Conservation (phyloP, 441 rosid species). For the Biscutella laevigata region DNA sequence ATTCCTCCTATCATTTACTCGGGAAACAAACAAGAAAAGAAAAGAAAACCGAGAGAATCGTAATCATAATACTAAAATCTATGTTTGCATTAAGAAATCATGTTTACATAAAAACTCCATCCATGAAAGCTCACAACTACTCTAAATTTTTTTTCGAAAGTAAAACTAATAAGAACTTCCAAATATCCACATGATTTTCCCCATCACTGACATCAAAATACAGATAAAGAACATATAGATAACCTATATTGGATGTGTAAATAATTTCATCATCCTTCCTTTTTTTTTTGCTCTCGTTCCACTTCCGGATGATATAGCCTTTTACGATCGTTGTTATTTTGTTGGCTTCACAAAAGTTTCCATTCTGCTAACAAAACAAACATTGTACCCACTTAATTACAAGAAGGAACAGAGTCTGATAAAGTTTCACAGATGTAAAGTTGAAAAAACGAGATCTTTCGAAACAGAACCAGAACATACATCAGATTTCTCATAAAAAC, state of each 20-base stretch:
- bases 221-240: constrained; percentile 4
- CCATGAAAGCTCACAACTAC: constrained; percentile 1
- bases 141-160: background rate
- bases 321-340: background rate
- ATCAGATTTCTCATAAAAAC: background rate
- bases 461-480: background rate
- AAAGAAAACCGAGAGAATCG: background rate
- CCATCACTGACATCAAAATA: background rate
- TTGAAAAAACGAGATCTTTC: background rate
- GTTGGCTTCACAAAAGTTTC: constrained; percentile 18
- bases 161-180: background rate
- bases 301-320: background rate
- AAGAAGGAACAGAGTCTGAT: no score
- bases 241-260: constrained; percentile 5
- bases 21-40: no score
- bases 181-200: constrained; percentile 13
- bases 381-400: background rate
- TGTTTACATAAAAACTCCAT: constrained; percentile 10
- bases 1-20: no score
- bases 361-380: constrained; percentile 10
- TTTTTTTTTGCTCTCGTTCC: background rate
- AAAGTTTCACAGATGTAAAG: no score
- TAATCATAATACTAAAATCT: constrained; percentile 1
- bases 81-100: background rate
- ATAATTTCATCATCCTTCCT: constrained; percentile 1